A percentile compares a stretch with the other conserved stretches of the same genome.
Conservation (phyloP, 192 early-diverging fungal genomes). For the Backusella parvicylindrica region DNA sequence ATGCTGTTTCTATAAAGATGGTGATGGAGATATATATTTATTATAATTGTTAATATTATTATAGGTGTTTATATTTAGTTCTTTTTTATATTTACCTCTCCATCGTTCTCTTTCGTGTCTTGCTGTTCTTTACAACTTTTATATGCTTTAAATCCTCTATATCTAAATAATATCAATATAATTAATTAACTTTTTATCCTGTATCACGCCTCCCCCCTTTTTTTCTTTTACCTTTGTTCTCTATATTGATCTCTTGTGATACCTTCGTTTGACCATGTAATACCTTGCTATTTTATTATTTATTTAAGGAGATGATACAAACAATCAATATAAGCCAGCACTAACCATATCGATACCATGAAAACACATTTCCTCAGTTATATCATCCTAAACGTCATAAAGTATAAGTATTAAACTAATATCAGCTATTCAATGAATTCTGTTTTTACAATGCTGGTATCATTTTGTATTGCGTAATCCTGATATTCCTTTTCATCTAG, state of each 20-base stretch:
- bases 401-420: no score
- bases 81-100: constrained; percentile 8
- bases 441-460: not conserved
- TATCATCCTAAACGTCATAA: constrained; percentile 13
- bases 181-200: not conserved
- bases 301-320: not conserved
- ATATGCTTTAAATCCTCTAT: constrained; percentile 14
- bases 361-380: constrained; percentile 26
- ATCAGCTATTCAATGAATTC: no score
- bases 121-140: constrained; percentile 19
- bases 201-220: not conserved
- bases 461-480: not conserved
- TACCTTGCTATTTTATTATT: constrained; percentile 34
- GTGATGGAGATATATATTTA: no score
- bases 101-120: constrained; percentile 11
- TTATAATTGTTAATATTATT: no score
- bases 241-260: constrained; percentile 35
- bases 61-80: no score
- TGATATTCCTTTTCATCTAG: not conserved
- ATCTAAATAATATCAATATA: not conserved
- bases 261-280: constrained; percentile 23
- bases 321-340: not conserved
- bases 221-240: constrained; percentile 26
- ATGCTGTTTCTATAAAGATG: not conserved
- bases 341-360: constrained; percentile 38